These are phyloP conservation scores for Apophysomyces sp. DNA, from an alignment of 371 early-diverging fungal genomes.

Conservation along the genomic window DNA sequence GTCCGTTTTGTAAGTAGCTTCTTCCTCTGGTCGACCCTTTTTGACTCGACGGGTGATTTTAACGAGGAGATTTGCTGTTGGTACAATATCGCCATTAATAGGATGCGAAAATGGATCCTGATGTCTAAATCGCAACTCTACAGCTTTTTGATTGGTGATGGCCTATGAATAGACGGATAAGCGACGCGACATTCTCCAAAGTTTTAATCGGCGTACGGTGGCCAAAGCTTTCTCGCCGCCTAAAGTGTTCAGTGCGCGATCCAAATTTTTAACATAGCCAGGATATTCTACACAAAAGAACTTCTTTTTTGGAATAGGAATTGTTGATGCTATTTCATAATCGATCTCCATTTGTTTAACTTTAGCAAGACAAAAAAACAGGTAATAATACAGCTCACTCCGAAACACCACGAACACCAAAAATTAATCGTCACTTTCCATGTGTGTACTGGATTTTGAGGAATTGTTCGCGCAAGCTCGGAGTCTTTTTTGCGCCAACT, in stretches of 20 bases:
- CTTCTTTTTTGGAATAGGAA: slow-evolving; percentile 18
- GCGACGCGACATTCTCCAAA: background rate
- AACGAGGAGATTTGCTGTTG: slow-evolving; percentile 51
- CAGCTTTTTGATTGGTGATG: slow-evolving; percentile 7
- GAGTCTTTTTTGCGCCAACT: no score
- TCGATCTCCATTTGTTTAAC: background rate
- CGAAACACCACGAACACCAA: no score
- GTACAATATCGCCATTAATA: slow-evolving; percentile 52
- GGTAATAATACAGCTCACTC: no score
- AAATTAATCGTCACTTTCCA: no score
- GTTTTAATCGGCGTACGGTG: slow-evolving; percentile 11
- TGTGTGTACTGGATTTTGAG: no score
- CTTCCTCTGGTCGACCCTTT: slow-evolving; percentile 26
- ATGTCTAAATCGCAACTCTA: slow-evolving; percentile 55
- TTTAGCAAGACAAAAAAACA: no score
- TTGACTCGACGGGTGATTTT: slow-evolving; percentile 59
- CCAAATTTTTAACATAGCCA: slow-evolving; percentile 44
- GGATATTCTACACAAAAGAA: slow-evolving; percentile 64
- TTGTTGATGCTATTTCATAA: background rate
- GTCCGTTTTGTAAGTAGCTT: slow-evolving; percentile 31
- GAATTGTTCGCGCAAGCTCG: no score
- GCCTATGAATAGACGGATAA: slow-evolving; percentile 10
- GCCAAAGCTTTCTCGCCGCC: slow-evolving; percentile 48
- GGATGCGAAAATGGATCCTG: slow-evolving; percentile 66
- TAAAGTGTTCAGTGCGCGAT: slow-evolving; percentile 48